Evolutionary conservation across 1,284 basidiomycete species (phyloP), one percentile per base, ranked within the genome.

Genomic region (Prillingera fragicola): DNA sequence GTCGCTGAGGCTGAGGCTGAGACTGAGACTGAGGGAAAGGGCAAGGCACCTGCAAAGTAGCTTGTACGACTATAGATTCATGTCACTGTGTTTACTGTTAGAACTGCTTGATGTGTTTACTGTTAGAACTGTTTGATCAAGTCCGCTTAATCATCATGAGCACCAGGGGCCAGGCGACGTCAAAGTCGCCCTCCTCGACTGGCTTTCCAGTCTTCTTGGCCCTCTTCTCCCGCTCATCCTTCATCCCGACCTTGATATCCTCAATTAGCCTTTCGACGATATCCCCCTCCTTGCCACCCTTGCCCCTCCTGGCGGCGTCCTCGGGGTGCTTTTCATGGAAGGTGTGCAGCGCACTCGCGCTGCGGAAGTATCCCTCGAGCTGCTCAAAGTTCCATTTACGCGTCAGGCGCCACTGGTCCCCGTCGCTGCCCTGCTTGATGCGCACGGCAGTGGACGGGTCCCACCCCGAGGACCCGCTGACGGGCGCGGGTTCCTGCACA

Each of bases 291-390:
- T 48, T 38, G 15, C 54, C 33, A n/a, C 32, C 26, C 25, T 45
- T 48, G 3, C 58, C 55, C 25, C 49, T 48, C 35, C 52, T 50
- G 7, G 52, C 53, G 23, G 69, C 60, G 56, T 88, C 84, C 9
- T 77, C 74, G 0, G 84, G 84, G 56, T 82, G 75, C 7, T 65
- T 59, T 52, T 83, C 80, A 34, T 81, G 77, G 67, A 79, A 90
- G 2, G 79, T 81, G 52, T 87, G 80, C 25, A 87, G 68, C 2
- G 85, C 75, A 47, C 82, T 85, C 69, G 78, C 81, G 0, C 86
- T 87, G 32, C 80, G 74, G 9, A 90, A 69, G 63, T 89, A 91
- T 1, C 67, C 77, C 7, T 82, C 74, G 0, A 90, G 64, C 44
- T 79, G 78, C 5, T 75, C 65, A 81, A 84, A 83, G 0, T 75